Percentiles rank a stretch among this genome's conserved stretches.
Conservation (phyloP, 2,329 filamentous ascomycete genomes). For the Stachybotrys chlorohalonatus region DNA sequence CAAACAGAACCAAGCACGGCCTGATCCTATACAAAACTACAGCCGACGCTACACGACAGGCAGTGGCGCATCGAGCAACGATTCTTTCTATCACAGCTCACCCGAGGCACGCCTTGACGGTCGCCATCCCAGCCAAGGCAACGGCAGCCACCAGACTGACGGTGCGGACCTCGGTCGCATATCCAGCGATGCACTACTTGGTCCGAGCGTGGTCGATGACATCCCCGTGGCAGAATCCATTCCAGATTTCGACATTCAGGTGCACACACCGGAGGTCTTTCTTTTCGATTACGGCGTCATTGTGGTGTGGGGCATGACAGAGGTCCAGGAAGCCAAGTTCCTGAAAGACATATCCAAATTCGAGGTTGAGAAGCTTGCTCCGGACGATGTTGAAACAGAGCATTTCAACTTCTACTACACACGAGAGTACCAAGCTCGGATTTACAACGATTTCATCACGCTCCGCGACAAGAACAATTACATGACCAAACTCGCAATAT, state of each 20-base stretch:
- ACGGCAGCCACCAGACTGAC: constrained; percentile 9
- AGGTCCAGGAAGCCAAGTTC: constrained; percentile 82
- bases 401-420: constrained; percentile 99
- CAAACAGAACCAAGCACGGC: constrained; percentile 8
- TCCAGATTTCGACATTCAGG: constrained; percentile 73
- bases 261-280: constrained; percentile 91
- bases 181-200: constrained; percentile 23
- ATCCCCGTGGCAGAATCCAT: constrained; percentile 33
- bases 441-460: constrained; percentile 99
- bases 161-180: constrained; percentile 13
- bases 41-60: constrained; percentile 72
- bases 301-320: constrained; percentile 96
- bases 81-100: constrained; percentile 20
- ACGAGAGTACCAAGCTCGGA: constrained; percentile 90
- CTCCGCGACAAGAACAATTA: constrained; percentile 90
- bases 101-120: constrained; percentile 14
- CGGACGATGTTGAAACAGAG: constrained; percentile 88
- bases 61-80: constrained; percentile 40
- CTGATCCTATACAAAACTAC: constrained; percentile 33
- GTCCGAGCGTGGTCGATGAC: constrained; percentile 23
- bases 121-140: constrained; percentile 15
- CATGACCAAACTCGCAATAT: constrained; percentile 96
- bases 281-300: constrained; percentile 96
- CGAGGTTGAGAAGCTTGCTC: constrained; percentile 78
- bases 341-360: constrained; percentile 92